Evolutionary conservation across 163 green algal species (phyloP).

Genomic region (Prototheca cutis): DNA sequence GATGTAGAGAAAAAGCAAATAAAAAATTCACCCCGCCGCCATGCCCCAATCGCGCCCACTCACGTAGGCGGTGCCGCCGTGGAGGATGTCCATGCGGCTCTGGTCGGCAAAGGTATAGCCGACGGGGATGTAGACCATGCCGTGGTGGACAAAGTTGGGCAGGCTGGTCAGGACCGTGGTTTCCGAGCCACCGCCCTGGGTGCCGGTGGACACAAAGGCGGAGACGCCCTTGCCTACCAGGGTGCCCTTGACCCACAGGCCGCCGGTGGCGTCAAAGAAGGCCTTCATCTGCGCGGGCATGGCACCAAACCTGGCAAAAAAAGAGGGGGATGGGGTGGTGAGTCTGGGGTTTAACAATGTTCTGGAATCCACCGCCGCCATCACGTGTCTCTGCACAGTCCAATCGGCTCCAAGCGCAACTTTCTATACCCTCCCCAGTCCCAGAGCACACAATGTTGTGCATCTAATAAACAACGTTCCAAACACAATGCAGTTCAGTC

Average conservation of each 20-base stretch:
- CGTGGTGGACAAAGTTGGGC: constrained; percentile 74
- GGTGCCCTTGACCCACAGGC: constrained; percentile 57
- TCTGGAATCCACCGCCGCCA: too few species aligned
- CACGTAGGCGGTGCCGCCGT: constrained; percentile 67
- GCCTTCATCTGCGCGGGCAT: constrained; percentile 50
- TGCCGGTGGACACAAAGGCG: constrained; percentile 58
- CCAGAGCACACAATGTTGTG: too few species aligned
- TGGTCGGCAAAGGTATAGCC: constrained; percentile 32
- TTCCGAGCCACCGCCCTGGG: constrained; percentile 25
- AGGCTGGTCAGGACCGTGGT: constrained; percentile 35
- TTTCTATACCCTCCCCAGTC: too few species aligned
- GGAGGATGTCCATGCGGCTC: constrained; percentile 37
- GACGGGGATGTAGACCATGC: constrained; percentile 80
- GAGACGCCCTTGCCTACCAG: constrained; percentile 64
- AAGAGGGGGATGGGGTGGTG: neutral
- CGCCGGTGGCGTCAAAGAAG: constrained; percentile 76
- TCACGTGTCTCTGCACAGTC: too few species aligned
- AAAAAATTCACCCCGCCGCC: too few species aligned
- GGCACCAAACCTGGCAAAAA: constrained; percentile 12
- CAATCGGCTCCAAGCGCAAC: too few species aligned
- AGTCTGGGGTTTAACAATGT: too few species aligned
- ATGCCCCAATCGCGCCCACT: too few species aligned
- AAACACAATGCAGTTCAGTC: too few species aligned
- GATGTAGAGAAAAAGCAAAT: too few species aligned
- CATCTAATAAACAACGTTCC: too few species aligned